These are phyloP conservation scores for Moricandia moricandioides DNA, from an alignment of 345 rosid genomes.

Conservation along the genomic window DNA sequence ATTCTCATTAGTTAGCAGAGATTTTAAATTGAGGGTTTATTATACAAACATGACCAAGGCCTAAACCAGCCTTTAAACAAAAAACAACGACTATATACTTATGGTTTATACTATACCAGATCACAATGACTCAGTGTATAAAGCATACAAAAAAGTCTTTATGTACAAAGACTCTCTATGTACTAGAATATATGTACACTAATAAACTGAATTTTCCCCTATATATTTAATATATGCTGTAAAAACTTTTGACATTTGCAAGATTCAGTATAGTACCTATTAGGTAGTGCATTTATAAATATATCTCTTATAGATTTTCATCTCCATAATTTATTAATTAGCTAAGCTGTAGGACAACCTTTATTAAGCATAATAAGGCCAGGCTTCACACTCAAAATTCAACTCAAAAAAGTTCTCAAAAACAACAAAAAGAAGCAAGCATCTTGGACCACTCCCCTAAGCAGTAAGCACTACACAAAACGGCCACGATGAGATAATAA, in stretches of 20 bases:
- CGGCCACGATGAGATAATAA: constrained; percentile 19
- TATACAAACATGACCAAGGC: neutral
- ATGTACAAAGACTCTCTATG: neutral
- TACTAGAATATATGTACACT: neutral
- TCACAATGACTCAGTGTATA: neutral
- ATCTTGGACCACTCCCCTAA: neutral
- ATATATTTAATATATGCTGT: neutral
- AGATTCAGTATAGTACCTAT: neutral
- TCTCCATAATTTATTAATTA: neutral
- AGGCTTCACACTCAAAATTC: no score
- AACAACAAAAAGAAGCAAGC: neutral
- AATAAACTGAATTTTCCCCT: neutral
- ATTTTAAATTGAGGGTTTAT: no score
- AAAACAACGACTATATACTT: neutral
- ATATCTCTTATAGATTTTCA: neutral
- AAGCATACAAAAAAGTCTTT: neutral
- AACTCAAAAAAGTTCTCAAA: neutral
- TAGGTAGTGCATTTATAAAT: neutral
- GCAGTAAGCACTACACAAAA: neutral
- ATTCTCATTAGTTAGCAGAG: neutral
- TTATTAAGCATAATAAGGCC: no score
- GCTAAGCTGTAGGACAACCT: neutral
- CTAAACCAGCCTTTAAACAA: neutral
- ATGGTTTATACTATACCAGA: neutral
- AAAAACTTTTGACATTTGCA: neutral